Evolutionary conservation across 208 protist genomes (phyloP).

Genomic region (Herpetomonas samuelpessoai): DNA sequence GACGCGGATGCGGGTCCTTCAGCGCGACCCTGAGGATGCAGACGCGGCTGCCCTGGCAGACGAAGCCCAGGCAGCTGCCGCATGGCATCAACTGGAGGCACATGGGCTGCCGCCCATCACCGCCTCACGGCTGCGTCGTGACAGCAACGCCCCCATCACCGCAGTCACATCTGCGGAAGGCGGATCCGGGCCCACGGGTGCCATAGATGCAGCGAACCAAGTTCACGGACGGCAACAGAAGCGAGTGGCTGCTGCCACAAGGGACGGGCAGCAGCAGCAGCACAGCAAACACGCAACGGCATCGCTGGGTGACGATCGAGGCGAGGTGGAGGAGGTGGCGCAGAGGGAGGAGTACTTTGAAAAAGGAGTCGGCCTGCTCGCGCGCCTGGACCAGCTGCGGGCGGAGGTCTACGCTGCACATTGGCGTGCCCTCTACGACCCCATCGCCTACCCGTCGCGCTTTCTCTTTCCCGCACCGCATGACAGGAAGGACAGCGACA

Average conservation of each 20-base stretch:
- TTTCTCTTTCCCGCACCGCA: slow-evolving; percentile 13
- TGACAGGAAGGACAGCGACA: neutral
- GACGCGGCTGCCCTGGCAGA: neutral
- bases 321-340: neutral
- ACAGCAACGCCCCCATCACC: neutral
- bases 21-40: neutral
- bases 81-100: neutral
- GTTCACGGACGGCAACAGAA: too few relatives aligned
- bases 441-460: slow-evolving; percentile 22
- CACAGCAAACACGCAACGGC: too few relatives aligned
- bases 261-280: slow-evolving; percentile 1
- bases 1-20: neutral
- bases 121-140: neutral
- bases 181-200: too few relatives aligned
- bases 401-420: slow-evolving; percentile 25
- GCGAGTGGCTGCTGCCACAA: too few relatives aligned
- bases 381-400: slow-evolving; percentile 20
- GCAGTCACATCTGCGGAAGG: too few relatives aligned
- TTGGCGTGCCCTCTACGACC: slow-evolving; percentile 31
- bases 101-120: neutral
- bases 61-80: neutral
- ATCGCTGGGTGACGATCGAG: neutral
- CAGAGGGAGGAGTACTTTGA: slow-evolving; percentile 17
- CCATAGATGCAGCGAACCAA: too few relatives aligned
- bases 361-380: slow-evolving; percentile 9